phyloP scores from a whole-genome alignment of 2,329 filamentous ascomycete species.

The Colletotrichum magnum region DNA sequence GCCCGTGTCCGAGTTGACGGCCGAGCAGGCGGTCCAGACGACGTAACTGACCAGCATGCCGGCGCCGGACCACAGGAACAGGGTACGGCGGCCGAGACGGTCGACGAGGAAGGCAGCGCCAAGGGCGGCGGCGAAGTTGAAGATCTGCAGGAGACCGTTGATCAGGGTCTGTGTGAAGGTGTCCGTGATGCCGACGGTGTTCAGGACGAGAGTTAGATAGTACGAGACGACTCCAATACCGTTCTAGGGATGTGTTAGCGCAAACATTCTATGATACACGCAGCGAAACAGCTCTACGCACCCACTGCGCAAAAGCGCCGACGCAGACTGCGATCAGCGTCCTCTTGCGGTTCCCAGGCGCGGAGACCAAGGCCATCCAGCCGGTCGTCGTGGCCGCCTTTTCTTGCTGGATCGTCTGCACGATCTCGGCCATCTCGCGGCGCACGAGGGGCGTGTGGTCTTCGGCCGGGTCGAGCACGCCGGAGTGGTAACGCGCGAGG shows the following conservation, averaged over 20 bases:
- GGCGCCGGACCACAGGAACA: conserved; percentile 51
- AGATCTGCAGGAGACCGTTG: conserved; percentile 49
- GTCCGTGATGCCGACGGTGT: conserved; percentile 52
- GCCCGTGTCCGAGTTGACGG: conserved; percentile 45
- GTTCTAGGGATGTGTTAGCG: conserved; percentile 42
- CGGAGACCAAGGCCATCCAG: conserved; percentile 41
- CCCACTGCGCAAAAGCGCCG: conserved; percentile 44
- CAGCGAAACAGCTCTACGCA: neutral
- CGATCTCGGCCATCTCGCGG: conserved; percentile 34
- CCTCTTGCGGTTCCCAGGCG: conserved; percentile 39
- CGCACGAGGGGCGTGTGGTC: conserved; percentile 42
- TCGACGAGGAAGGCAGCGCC: conserved; percentile 54
- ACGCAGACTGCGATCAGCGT: conserved; percentile 26
- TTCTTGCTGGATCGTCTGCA: conserved; percentile 32
- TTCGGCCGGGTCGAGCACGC: conserved; percentile 49
- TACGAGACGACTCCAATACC: conserved; percentile 54
- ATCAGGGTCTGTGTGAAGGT: conserved; percentile 54
- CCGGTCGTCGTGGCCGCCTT: conserved; percentile 32
- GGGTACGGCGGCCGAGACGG: conserved; percentile 53
- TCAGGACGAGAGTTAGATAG: conserved; percentile 46
- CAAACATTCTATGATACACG: neutral
- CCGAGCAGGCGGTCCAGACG: conserved; percentile 54
- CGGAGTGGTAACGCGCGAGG: conserved; percentile 64
- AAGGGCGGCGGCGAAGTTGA: conserved; percentile 52
- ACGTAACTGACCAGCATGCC: conserved; percentile 51